Base-by-base conservation (phyloP, 176 grass and related monocot genomes). In the Saccharum officinarum region DNA sequence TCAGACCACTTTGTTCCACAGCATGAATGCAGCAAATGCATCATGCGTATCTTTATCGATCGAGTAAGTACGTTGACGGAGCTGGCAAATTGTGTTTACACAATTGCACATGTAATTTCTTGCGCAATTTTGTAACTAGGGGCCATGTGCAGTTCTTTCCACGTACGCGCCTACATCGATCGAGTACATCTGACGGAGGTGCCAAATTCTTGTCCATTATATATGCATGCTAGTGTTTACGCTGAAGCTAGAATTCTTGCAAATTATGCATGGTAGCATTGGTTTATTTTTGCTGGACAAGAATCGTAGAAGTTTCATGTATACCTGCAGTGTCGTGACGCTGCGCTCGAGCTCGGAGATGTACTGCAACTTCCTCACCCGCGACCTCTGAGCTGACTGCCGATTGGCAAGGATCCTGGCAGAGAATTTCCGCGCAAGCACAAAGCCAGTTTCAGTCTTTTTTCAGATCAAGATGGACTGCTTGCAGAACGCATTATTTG, bases 321-420 rank as follows among this genome's bases (percentile, higher is more conserved):
- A 37, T 83, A 94, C 97, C 92, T 99, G 97, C 87, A 99, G 90
- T 37, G 92, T 91, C 0, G 97, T 94, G 72, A 99, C 97, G 84
- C 94, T 97, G 52, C 94, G 97, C 86, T 99, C 97, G 42, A 99
- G 92, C 88, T 99, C 97, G 36, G 92, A 97, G 84, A 99, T 97
- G 90, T 99, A 99, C 82, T 97, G 97, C 72, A 99, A 88, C 86
- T 99, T 99, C 79, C 97, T 90, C 81, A 99, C 97, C 65, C 97
- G 90, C 75, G 97, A 99, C 79, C 94, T 92, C 90, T 99, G 97
- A 67, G 97, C 97, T 72, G 97, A 99, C 81, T 99, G 97, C 55
- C 97, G 91, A 31, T 99, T 99, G 4, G 97, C 94, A 34, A 99
- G 84, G 63, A 99, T 97, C 90, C 94, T 98, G 55, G 1, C 63